Evolutionary conservation across 306 rosid genomes (phyloP).

Genomic region (Urtica urens): DNA sequence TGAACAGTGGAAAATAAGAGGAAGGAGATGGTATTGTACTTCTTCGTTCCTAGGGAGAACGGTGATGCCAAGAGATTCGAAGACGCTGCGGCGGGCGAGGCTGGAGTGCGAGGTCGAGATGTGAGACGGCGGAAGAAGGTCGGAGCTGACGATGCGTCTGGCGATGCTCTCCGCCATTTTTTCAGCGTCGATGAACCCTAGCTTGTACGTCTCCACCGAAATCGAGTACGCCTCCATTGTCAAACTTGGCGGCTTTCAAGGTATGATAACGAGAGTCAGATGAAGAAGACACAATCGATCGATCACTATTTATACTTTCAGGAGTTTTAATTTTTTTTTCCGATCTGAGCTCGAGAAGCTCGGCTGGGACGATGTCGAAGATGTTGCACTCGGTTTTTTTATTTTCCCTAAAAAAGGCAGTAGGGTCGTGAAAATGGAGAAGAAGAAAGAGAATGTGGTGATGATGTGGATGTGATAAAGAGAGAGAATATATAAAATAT

Average conservation of each 20-base stretch:
- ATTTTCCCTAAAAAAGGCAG: too few relatives aligned
- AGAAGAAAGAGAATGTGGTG: too few relatives aligned
- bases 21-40: slow-evolving; percentile 3
- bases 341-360: too few relatives aligned
- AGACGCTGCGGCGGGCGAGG: slow-evolving; percentile 10
- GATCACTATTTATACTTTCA: too few relatives aligned
- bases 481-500: too few relatives aligned
- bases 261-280: too few relatives aligned
- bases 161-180: slow-evolving; percentile 97
- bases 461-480: too few relatives aligned
- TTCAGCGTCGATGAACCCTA: slow-evolving; percentile 92
- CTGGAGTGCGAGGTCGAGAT: slow-evolving; percentile 35
- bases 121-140: slow-evolving; percentile 61
- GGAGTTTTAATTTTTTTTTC: too few relatives aligned
- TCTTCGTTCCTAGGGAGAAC: slow-evolving; percentile 14
- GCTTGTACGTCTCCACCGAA: slow-evolving; percentile 42
- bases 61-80: slow-evolving; percentile 23
- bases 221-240: slow-evolving; percentile 46
- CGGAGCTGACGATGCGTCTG: slow-evolving; percentile 57
- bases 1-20: background rate
- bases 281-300: too few relatives aligned
- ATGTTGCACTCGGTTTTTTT: too few relatives aligned
- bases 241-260: background rate
- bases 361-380: too few relatives aligned
- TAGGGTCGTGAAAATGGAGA: too few relatives aligned